Conservation (phyloP, 73 alveolate species). For the Stentor coeruleus region DNA sequence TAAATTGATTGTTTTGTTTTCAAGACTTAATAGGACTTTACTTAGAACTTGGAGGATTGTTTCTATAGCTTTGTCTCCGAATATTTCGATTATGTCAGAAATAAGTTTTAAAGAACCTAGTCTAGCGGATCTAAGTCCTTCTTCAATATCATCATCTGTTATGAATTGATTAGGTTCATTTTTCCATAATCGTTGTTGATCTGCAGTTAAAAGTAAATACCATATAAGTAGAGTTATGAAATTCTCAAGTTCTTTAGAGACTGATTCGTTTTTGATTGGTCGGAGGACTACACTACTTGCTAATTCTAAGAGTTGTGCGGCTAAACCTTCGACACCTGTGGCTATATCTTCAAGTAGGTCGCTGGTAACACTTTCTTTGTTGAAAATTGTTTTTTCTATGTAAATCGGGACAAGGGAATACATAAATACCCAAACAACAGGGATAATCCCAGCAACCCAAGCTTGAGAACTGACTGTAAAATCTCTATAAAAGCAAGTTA, state of each 20-base stretch:
- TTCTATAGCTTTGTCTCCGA: constrained; percentile 51
- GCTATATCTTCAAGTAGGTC: constrained; percentile 31
- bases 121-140: constrained; percentile 38
- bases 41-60: constrained; percentile 30
- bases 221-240: constrained; percentile 42
- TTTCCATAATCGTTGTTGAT: constrained; percentile 32
- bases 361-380: constrained; percentile 26
- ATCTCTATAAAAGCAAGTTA: constrained; percentile 64
- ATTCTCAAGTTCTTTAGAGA: constrained; percentile 41
- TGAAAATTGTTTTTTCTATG: constrained; percentile 47
- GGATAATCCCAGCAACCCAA: constrained; percentile 34
- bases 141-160: constrained; percentile 48
- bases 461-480: constrained; percentile 41
- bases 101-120: constrained; percentile 38
- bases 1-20: constrained; percentile 23
- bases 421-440: constrained; percentile 57
- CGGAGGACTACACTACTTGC: constrained; percentile 47
- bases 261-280: constrained; percentile 34
- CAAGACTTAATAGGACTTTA: not conserved
- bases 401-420: constrained; percentile 42
- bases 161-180: constrained; percentile 51
- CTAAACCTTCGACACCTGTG: constrained; percentile 57
- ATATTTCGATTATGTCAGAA: constrained; percentile 49
- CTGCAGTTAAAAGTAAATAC: constrained; percentile 40
- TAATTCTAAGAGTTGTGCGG: constrained; percentile 47